Evolutionary conservation across 768 basidiomycete genomes (phyloP).

Genomic region (Trametes cingulata): DNA sequence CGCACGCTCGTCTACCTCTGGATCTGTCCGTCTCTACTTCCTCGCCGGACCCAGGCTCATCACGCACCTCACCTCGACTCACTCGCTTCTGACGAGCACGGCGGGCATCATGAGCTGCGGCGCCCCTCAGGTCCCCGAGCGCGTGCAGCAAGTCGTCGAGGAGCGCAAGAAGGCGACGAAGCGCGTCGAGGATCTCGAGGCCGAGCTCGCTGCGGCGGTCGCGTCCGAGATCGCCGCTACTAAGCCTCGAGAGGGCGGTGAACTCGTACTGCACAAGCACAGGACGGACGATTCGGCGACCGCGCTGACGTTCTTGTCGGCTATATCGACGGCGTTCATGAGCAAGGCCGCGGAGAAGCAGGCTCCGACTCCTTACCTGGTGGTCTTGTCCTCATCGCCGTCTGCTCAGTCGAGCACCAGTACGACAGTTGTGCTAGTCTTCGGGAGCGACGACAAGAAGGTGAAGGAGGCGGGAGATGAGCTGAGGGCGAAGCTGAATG

Average conservation of each 20-base stretch:
- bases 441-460: slow-evolving; percentile 58
- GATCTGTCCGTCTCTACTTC: slow-evolving; percentile 76
- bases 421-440: slow-evolving; percentile 56
- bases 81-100: slow-evolving; percentile 54
- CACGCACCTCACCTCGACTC: slow-evolving; percentile 57
- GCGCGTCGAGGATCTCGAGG: slow-evolving; percentile 67
- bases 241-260: neutral
- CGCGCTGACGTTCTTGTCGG: slow-evolving; percentile 58
- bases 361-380: slow-evolving; percentile 38
- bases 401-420: slow-evolving; percentile 52
- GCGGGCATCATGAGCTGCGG: slow-evolving; percentile 70
- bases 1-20: slow-evolving; percentile 55
- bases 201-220: slow-evolving; percentile 59
- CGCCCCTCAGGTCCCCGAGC: slow-evolving; percentile 62
- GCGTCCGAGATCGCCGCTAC: slow-evolving; percentile 35
- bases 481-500: slow-evolving; percentile 54
- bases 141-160: slow-evolving; percentile 65
- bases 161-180: slow-evolving; percentile 68
- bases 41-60: slow-evolving; percentile 78
- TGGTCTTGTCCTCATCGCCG: slow-evolving; percentile 64
- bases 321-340: slow-evolving; percentile 51
- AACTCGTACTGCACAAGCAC: slow-evolving; percentile 49
- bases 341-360: slow-evolving; percentile 22
- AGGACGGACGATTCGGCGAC: slow-evolving; percentile 62
- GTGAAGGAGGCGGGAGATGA: slow-evolving; percentile 61